Conservation (phyloP, 768 basidiomycete species). For the Multifurca ochricompacta region DNA sequence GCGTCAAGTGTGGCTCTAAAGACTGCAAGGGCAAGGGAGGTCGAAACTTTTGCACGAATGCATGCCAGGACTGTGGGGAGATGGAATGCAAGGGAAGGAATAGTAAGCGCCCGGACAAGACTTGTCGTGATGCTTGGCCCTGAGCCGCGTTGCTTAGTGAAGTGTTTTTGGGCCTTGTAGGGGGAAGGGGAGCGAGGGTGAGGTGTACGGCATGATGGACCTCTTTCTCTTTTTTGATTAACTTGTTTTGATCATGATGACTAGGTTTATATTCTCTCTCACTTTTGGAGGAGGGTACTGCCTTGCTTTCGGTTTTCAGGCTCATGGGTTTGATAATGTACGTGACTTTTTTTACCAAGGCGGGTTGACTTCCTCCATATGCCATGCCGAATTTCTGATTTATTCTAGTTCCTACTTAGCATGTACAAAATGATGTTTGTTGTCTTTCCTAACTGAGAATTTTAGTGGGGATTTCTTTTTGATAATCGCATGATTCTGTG, state of each 20-base stretch:
- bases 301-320: background rate
- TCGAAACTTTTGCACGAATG: slow-evolving; percentile 59
- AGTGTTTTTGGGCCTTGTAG: background rate
- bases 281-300: background rate
- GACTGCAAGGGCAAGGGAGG: slow-evolving; percentile 83
- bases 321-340: background rate
- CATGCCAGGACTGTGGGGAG: slow-evolving; percentile 80
- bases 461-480: no score
- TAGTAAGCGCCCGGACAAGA: slow-evolving; percentile 68
- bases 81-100: slow-evolving; percentile 71
- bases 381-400: background rate
- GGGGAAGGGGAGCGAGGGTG: background rate
- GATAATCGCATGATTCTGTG: no score
- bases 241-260: background rate
- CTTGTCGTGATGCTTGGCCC: slow-evolving; percentile 52
- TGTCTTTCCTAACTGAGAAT: no score
- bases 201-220: background rate
- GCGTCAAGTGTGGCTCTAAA: slow-evolving; percentile 75
- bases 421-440: no score
- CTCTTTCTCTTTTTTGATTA: background rate
- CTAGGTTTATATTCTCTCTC: background rate
- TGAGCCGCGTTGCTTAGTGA: background rate
- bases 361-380: background rate
- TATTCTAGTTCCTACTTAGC: background rate
- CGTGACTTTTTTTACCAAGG: background rate